Evolutionary conservation across 1,139 yeast species (phyloP).

Genomic region (Yamadazyma pseudoaaseri): DNA sequence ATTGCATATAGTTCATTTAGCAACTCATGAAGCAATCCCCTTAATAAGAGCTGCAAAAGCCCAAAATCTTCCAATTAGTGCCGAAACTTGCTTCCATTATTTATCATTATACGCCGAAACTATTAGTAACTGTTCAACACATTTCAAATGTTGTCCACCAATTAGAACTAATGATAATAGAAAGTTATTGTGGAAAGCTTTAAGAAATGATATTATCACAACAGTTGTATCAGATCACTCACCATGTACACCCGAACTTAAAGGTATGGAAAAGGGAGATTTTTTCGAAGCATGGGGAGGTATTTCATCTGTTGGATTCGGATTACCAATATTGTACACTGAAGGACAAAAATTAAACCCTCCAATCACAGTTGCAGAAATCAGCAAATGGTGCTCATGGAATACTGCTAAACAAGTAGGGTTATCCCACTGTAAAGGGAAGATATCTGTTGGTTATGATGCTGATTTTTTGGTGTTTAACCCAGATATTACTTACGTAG

Average conservation of each 20-base stretch:
- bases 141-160: constrained; percentile 94
- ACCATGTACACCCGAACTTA: constrained; percentile 91
- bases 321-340: constrained; percentile 76
- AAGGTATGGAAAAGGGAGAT: constrained; percentile 79
- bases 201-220: constrained; percentile 63
- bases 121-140: constrained; percentile 73
- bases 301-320: constrained; percentile 90
- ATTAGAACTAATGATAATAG: constrained; percentile 75
- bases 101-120: constrained; percentile 73
- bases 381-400: constrained; percentile 73
- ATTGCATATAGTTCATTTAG: constrained; percentile 86
- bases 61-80: constrained; percentile 59
- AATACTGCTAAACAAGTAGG: constrained; percentile 90
- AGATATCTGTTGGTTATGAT: constrained; percentile 68
- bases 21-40: constrained; percentile 81
- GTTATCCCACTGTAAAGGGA: constrained; percentile 68
- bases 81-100: constrained; percentile 94
- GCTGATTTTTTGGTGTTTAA: constrained; percentile 88
- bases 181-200: constrained; percentile 72
- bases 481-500: constrained; percentile 51
- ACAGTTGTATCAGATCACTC: constrained; percentile 94
- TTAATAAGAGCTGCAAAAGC: constrained; percentile 64
- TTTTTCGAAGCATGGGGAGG: constrained; percentile 97
- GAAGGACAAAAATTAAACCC: constrained; percentile 60
- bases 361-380: constrained; percentile 57